Percentiles rank a stretch among this genome's conserved stretches.
Evolutionary conservation across 371 early-diverging fungal genomes (phyloP).

Genomic region (Lichtheimia hyalospora): DNA sequence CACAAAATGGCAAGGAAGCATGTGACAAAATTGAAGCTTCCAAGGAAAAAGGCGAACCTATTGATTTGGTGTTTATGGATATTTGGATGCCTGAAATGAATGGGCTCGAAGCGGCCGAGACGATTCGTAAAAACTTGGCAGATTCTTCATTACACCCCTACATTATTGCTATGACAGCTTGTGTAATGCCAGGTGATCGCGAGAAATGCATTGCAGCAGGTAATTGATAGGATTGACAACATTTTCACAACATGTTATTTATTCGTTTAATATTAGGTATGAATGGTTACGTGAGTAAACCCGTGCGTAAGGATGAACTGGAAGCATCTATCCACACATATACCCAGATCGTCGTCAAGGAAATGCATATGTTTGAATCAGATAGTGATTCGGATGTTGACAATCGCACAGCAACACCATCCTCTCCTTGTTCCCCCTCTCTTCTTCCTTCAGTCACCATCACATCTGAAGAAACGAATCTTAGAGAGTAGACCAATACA

Average conservation of each 20-base stretch:
- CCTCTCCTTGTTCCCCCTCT: no score
- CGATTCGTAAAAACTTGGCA: slow-evolving; percentile 36
- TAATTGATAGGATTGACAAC: slow-evolving; percentile 5
- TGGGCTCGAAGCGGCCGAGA: slow-evolving; percentile 44
- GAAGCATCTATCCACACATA: slow-evolving; percentile 33
- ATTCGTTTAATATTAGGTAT: slow-evolving; percentile 10
- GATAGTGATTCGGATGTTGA: no score
- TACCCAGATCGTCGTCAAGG: slow-evolving; percentile 15
- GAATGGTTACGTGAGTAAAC: slow-evolving; percentile 44
- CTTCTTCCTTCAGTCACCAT: no score
- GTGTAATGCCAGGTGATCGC: slow-evolving; percentile 55
- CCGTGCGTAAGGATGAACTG: slow-evolving; percentile 46
- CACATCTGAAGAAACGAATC: no score
- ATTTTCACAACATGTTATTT: not conserved
- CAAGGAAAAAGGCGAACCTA: slow-evolving; percentile 14
- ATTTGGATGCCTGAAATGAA: slow-evolving; percentile 63
- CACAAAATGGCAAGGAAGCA: slow-evolving; percentile 49
- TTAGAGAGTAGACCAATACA: no score
- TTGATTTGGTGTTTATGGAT: slow-evolving; percentile 53
- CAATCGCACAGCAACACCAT: no score
- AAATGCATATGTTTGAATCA: not conserved
- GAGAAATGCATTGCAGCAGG: slow-evolving; percentile 52
- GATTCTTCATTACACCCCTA: slow-evolving; percentile 30
- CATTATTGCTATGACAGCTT: slow-evolving; percentile 56
- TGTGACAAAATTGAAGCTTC: slow-evolving; percentile 29